Percentiles rank a stretch among this genome's conserved stretches.
These are phyloP conservation scores for Botrytis tulipae DNA, from an alignment of 2,329 filamentous ascomycete species.

Conservation along the genomic window DNA sequence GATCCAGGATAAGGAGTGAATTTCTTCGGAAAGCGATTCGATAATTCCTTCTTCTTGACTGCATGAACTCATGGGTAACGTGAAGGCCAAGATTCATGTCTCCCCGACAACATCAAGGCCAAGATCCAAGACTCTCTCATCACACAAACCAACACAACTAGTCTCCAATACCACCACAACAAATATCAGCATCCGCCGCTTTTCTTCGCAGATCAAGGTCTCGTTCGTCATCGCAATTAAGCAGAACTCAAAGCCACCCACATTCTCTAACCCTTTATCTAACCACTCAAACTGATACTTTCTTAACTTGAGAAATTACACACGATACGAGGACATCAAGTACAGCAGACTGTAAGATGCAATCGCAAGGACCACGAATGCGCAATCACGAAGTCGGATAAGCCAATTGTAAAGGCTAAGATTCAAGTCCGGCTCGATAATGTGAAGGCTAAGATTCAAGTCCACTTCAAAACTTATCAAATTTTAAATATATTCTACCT, in stretches of 20 bases:
- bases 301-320: not conserved
- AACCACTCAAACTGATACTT: not conserved
- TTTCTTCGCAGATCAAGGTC: rapidly evolving
- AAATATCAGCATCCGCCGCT: too few relatives aligned
- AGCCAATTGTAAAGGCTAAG: too few relatives aligned
- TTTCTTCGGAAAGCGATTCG: not conserved
- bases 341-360: too few relatives aligned
- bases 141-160: too few relatives aligned
- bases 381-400: too few relatives aligned
- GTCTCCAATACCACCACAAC: too few relatives aligned
- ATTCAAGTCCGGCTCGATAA: too few relatives aligned
- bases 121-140: not conserved
- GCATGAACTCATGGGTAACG: not conserved
- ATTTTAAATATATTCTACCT: not conserved
- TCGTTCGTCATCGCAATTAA: too few relatives aligned
- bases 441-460: not conserved
- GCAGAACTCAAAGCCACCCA: too few relatives aligned
- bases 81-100: not conserved
- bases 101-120: not conserved
- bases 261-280: not conserved
- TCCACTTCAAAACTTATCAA: not conserved
- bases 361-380: too few relatives aligned
- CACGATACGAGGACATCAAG: not conserved
- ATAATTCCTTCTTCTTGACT: not conserved
- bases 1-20: not conserved